phyloP scores from a whole-genome alignment of 2,329 filamentous ascomycete species.

The Myriosclerotinia curreyana region DNA sequence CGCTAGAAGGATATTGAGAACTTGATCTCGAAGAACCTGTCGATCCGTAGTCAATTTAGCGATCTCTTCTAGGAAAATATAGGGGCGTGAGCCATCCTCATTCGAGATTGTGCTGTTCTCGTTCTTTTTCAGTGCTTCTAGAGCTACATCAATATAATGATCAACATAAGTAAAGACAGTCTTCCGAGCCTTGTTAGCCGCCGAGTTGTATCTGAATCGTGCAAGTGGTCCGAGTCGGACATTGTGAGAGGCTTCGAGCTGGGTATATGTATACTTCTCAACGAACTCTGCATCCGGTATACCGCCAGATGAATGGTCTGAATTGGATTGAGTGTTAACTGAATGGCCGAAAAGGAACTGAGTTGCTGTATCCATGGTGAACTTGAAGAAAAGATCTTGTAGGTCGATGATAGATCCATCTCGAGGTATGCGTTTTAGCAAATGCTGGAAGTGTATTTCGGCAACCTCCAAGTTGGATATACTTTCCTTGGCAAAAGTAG shows the following conservation, averaged over 20 bases:
- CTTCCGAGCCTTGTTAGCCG: neutral
- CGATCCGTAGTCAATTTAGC: conserved; percentile 45
- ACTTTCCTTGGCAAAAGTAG: conserved; percentile 50
- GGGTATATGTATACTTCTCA: conserved; percentile 4
- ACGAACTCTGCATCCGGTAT: conserved; percentile 12
- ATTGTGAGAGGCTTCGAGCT: conserved; percentile 14
- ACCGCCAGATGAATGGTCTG: conserved; percentile 1
- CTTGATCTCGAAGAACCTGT: conserved; percentile 39
- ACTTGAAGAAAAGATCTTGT: conserved; percentile 56
- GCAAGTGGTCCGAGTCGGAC: conserved; percentile 7
- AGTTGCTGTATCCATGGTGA: conserved; percentile 38
- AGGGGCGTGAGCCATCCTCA: neutral
- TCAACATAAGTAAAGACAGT: conserved; percentile 4
- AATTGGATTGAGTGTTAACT: conserved; percentile 40
- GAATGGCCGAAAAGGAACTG: conserved; percentile 53
- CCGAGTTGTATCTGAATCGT: conserved; percentile 2
- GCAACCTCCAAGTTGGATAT: conserved; percentile 65
- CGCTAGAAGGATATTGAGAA: conserved; percentile 40
- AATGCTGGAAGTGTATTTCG: conserved; percentile 52
- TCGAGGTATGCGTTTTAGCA: conserved; percentile 16
- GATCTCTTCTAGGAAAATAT: conserved; percentile 50
- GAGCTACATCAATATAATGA: conserved; percentile 17
- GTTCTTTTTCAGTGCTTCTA: neutral
- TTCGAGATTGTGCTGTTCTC: neutral
- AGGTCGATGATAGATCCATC: conserved; percentile 49